These are phyloP conservation scores for Fagopyrum esculentum DNA, from an alignment of 148 eudicot genomes.

Conservation along the genomic window DNA sequence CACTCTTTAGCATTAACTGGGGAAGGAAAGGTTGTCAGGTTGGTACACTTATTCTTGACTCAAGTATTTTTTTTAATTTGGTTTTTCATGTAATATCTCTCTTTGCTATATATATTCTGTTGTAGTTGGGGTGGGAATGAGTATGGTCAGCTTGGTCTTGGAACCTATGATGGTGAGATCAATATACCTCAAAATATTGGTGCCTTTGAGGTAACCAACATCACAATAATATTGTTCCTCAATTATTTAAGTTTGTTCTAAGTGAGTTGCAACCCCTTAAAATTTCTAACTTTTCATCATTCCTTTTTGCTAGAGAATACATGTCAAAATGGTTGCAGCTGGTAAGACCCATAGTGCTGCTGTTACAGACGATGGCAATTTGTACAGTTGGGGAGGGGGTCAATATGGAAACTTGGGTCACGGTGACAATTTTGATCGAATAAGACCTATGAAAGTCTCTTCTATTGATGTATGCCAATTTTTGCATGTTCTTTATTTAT, in stretches of 20 bases:
- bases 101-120: neutral
- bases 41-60: no score
- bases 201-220: conserved; percentile 52
- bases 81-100: neutral
- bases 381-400: conserved; percentile 99
- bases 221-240: neutral
- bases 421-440: conserved; percentile 87
- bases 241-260: neutral
- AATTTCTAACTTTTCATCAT: neutral
- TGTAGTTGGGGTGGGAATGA: conserved; percentile 99
- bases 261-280: neutral
- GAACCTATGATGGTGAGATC: conserved; percentile 64
- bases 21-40: no score
- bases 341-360: conserved; percentile 99
- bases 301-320: conserved; percentile 35
- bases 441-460: conserved; percentile 65
- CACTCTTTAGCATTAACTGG: no score
- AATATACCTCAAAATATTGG: conserved; percentile 77
- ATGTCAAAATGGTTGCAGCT: conserved; percentile 95
- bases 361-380: conserved; percentile 84
- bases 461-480: conserved; percentile 45
- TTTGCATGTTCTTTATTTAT: neutral
- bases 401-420: conserved; percentile 95
- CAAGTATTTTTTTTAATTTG: neutral
- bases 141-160: conserved; percentile 98